Conservation (phyloP, 2,329 filamentous ascomycete species). For the Zasmidium angulare region DNA sequence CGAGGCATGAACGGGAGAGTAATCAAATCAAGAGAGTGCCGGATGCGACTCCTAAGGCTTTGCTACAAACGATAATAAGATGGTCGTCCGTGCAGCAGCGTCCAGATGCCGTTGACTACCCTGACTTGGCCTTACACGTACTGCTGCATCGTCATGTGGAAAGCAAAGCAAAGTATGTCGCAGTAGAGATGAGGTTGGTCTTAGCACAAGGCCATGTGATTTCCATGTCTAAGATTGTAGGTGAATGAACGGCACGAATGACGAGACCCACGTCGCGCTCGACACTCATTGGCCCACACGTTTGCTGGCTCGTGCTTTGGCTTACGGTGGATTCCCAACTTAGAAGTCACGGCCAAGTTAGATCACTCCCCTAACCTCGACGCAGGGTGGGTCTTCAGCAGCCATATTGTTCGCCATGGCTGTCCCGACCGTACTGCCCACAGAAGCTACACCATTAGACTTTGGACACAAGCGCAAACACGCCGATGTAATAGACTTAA, state of each 20-base stretch:
- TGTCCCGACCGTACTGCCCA: constrained; percentile 17
- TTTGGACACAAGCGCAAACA: constrained; percentile 10
- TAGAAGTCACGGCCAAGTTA: background rate
- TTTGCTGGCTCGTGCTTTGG: background rate
- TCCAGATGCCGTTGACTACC: no score
- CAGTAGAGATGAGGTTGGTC: no score
- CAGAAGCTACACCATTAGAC: constrained; percentile 19
- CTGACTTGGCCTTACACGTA: no score
- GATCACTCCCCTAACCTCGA: background rate
- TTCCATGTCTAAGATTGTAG: background rate
- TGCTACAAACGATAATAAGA: no score
- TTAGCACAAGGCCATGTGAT: background rate
- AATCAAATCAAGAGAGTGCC: no score
- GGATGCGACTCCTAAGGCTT: no score
- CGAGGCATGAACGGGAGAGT: no score
- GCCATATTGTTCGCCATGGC: constrained; percentile 9
- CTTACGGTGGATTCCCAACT: background rate
- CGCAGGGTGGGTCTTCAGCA: background rate
- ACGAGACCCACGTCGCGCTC: no score
- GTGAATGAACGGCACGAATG: background rate
- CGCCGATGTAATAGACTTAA: constrained; percentile 5
- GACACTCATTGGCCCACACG: background rate
- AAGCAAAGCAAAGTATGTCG: no score
- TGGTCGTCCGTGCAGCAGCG: no score
- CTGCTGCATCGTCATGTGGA: no score